Conservation (phyloP, 805 yeast genomes). For the Saturnispora mendoncae region DNA sequence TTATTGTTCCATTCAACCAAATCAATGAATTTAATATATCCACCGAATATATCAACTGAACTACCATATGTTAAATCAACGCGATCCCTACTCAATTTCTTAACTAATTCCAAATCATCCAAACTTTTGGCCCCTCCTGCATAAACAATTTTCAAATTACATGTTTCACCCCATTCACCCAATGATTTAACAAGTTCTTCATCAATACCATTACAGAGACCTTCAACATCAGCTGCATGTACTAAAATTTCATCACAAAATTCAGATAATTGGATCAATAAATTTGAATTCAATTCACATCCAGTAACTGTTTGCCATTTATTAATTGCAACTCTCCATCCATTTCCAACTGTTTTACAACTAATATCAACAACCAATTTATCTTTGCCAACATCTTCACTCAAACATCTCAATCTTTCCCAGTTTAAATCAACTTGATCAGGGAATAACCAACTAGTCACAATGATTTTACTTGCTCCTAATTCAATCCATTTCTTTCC, state of each 20-base stretch:
- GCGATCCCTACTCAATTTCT: constrained; percentile 60
- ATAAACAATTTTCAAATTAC: constrained; percentile 67
- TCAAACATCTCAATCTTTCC: constrained; percentile 44
- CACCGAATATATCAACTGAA: constrained; percentile 92
- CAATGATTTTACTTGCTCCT: constrained; percentile 81
- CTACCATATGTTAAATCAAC: constrained; percentile 93
- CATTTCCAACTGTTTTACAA: constrained; percentile 44
- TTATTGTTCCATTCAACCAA: constrained; percentile 65
- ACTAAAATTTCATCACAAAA: constrained; percentile 83
- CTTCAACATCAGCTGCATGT: constrained; percentile 99
- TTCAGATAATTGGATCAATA: constrained; percentile 41
- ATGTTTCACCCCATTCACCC: constrained; percentile 57
- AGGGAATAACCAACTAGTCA: constrained; percentile 87
- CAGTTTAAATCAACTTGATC: constrained; percentile 40
- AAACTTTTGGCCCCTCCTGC: constrained; percentile 93
- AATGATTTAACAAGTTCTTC: constrained; percentile 60
- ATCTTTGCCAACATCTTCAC: constrained; percentile 49
- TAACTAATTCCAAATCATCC: constrained; percentile 59
- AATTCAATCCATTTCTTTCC: constrained; percentile 67
- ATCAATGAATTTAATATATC: constrained; percentile 71
- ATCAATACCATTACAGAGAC: constrained; percentile 89
- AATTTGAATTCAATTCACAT: constrained; percentile 46
- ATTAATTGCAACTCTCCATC: constrained; percentile 95
- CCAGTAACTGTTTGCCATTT: constrained; percentile 91
- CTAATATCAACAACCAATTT: constrained; percentile 82